Evolutionary conservation across 495 filamentous ascomycete species (phyloP).

Genomic region (Hyaloscypha bicolor): DNA sequence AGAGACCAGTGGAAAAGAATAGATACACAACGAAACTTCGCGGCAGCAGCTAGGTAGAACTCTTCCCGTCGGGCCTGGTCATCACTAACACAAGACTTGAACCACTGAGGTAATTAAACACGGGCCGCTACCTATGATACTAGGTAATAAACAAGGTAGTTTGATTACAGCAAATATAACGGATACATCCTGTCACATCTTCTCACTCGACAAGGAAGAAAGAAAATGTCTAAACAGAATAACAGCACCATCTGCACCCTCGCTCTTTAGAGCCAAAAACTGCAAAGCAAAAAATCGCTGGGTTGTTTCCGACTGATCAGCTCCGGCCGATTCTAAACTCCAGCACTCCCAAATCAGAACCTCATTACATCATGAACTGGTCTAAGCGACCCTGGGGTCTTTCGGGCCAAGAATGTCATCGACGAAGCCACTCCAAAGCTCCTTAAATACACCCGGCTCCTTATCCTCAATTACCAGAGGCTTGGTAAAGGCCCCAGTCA

Average conservation of each 20-base stretch:
- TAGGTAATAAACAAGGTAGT: too few species aligned
- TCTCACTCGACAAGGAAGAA: neutral
- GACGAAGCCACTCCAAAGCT: constrained; percentile 31
- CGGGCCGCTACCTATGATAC: too few species aligned
- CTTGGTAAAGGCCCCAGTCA: constrained; percentile 21
- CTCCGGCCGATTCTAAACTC: constrained; percentile 12
- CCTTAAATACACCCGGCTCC: constrained; percentile 27
- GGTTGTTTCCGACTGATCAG: constrained; percentile 10
- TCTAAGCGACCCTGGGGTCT: constrained; percentile 16
- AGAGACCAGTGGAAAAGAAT: too few species aligned
- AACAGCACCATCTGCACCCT: neutral
- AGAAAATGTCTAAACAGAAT: too few species aligned
- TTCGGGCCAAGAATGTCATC: constrained; percentile 34
- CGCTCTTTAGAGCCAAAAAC: neutral
- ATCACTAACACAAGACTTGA: too few species aligned
- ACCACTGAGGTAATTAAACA: too few species aligned
- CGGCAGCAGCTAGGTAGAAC: too few species aligned
- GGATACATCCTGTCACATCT: too few species aligned
- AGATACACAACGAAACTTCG: too few species aligned
- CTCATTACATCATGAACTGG: constrained; percentile 6
- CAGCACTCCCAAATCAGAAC: constrained; percentile 1
- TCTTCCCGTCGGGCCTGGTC: too few species aligned
- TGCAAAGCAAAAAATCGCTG: neutral
- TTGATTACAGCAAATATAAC: neutral
- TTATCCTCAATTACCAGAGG: constrained; percentile 2